These are phyloP conservation scores for Tylopilus felleus DNA, from an alignment of 768 basidiomycete genomes.

Conservation along the genomic window DNA sequence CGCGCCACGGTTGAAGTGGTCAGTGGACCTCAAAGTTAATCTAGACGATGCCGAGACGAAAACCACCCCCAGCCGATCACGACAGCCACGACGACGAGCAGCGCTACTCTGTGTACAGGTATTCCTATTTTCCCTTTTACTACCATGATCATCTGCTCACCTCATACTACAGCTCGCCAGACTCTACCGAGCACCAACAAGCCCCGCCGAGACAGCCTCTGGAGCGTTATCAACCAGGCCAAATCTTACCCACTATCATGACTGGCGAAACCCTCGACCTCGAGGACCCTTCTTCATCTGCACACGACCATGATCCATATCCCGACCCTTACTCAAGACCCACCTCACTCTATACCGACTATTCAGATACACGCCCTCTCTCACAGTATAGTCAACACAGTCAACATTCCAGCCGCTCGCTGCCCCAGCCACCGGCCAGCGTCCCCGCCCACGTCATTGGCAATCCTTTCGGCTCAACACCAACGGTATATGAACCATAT, in stretches of 20 bases:
- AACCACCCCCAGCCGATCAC: constrained; percentile 15
- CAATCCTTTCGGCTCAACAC: constrained; percentile 23
- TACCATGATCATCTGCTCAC: not conserved
- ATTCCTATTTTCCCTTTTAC: not conserved
- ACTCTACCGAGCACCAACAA: constrained; percentile 4
- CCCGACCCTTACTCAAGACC: constrained; percentile 28
- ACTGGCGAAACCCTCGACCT: constrained; percentile 64
- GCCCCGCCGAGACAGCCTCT: constrained; percentile 9
- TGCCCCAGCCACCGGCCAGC: constrained; percentile 24
- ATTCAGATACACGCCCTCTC: constrained; percentile 26
- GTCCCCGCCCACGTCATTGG: constrained; percentile 16
- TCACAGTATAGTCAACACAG: constrained; percentile 40
- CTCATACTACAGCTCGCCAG: constrained; percentile 2
- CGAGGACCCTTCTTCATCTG: constrained; percentile 32
- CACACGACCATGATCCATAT: constrained; percentile 32
- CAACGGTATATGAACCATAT: constrained; percentile 6
- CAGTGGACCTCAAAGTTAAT: not conserved
- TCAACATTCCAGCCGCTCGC: constrained; percentile 31
- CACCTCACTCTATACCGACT: constrained; percentile 23
- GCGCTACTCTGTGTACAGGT: constrained; percentile 6
- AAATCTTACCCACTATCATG: constrained; percentile 56
- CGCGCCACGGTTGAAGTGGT: constrained; percentile 4
- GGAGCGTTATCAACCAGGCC: constrained; percentile 57
- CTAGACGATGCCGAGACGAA: constrained; percentile 20
- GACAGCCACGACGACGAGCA: not conserved